Base-by-base conservation (phyloP, 108 stramenopile species). In the Cyclotella cryptica region DNA sequence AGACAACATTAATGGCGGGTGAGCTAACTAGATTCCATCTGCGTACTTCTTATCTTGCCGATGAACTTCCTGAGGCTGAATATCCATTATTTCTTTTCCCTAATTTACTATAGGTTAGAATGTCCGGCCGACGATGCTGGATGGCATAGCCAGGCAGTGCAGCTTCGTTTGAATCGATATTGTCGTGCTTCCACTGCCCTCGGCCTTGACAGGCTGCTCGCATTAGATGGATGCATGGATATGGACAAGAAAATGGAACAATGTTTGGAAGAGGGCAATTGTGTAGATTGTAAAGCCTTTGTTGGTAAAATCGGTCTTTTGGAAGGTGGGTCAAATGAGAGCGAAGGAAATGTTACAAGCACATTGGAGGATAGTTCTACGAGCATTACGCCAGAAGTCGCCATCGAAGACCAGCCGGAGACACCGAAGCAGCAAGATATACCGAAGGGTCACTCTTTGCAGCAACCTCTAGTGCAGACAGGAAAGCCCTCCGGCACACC, bases 1-100 rank as follows among this genome's bases (percentile, higher is more conserved):
- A 11, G 82, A 83, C 59, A 77, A 69, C 15, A 83, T 83, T 24
- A 83, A 83, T 55, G 82, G 82, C 15, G 82, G 82, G 13, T 57
- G 29, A 61, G 60, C 30, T 35, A 30, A 61, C 30, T 35, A 3
- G 18, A 49, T 1, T n/a, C 2, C 18, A 49, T n/a, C 3, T 49
- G 1, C 15, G 9, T 9, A 7, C n/a, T 49, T n/a, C n/a, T 17
- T 17, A 7, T 3, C 2, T 49, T 49, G 47, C n/a, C n/a, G n/a
- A 49, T 17, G 2, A 17, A 7, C 47, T 1, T 49, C 3, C 18
- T n/a, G 47, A n/a, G 47, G 3, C 3, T 49, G 18, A 49, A 49
- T n/a, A n/a, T n/a, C 2, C n/a, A 17, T 49, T n/a, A 3, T 49
- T 3, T n/a, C n/a, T 49, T 1, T 3, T 9, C 3, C n/a, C 18